A percentile compares a stretch with the other conserved stretches of the same genome.
Evolutionary conservation across 352 stramenopile species (phyloP).

Genomic region (Pythium guiyangense): DNA sequence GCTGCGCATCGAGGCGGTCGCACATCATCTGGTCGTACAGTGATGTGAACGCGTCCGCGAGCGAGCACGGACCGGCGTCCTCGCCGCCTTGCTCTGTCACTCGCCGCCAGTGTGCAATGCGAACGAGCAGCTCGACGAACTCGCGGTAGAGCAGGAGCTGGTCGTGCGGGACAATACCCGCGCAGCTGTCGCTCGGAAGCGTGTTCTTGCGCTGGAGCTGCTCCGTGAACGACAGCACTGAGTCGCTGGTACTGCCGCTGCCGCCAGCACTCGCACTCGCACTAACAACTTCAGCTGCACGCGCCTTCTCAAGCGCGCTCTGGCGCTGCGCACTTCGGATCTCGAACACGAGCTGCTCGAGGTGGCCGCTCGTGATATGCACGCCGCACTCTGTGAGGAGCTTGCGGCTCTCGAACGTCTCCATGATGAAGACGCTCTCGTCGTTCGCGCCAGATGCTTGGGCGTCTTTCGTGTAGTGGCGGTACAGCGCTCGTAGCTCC

Average conservation of each 20-base stretch:
- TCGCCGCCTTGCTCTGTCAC: conserved; percentile 7
- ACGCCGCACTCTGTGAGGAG: conserved; percentile 42
- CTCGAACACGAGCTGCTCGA: conserved; percentile 31
- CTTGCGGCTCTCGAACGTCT: conserved; percentile 45
- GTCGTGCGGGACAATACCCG: conserved; percentile 23
- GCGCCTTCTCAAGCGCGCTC: conserved; percentile 11
- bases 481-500: conserved; percentile 54
- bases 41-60: conserved; percentile 37
- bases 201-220: conserved; percentile 21
- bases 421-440: conserved; percentile 31
- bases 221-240: conserved; percentile 1
- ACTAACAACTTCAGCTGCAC: not conserved
- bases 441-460: conserved; percentile 8
- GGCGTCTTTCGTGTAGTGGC: conserved; percentile 37
- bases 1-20: conserved; percentile 21
- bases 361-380: conserved; percentile 28
- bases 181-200: conserved; percentile 12
- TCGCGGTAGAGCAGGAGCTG: conserved; percentile 50
- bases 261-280: not conserved
- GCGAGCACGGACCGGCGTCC: conserved; percentile 6
- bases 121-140: conserved; percentile 67
- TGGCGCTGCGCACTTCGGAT: conserved; percentile 34
- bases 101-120: conserved; percentile 31
- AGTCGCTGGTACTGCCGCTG: not conserved
- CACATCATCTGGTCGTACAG: conserved; percentile 41